Evolutionary conservation across 345 rosid genomes (phyloP), one percentile per base, ranked within the genome.

Genomic region (Euphorbia tirucalli): DNA sequence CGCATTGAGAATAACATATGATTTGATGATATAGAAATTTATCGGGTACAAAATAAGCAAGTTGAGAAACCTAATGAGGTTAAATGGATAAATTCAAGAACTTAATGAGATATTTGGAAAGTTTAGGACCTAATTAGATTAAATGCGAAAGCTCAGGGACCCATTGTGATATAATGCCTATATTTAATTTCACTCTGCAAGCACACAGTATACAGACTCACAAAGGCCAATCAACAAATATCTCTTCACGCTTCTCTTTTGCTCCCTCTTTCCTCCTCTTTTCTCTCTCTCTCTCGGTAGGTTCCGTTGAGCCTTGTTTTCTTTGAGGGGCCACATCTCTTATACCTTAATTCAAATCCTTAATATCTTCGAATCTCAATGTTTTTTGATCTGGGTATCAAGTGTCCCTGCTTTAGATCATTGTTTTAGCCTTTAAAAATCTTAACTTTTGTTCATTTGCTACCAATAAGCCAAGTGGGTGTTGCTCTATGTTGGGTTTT

Each of bases 171-270:
- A 35, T 35, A 35, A n/a, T n/a, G n/a, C n/a, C n/a, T n/a, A n/a
- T 35, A 3, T 35, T 35, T 35, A 35, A 35, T 35, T 72, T 65
- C 75, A 63, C 28, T 43, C 14, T 30, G 16, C 7, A 41, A 50
- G 25, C 70, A 64, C 68, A 48, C 61, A 30, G 37, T 35, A 60
- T 19, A 22, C 71, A 27, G 72, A 61, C 70, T 76, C 11, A 62
- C 30, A 22, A 79, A 71, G 27, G 43, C 85, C 85, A 79, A 81
- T 81, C 85, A 75, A 74, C 80, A 79, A 69, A 83, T 79, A 81
- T 85, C 84, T 85, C 70, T 79, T 67, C 54, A 27, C 61, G 16
- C 32, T 37, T 43, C 65, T 43, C 19, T 61, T 8, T 39, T n/a
- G 41, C 65, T 68, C 27, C 32, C 64, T 56, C 28, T 15, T 7